Percentiles rank a stretch among this genome's conserved stretches.
Conservation (phyloP, 768 basidiomycete species). For the Mycena epipterygia region DNA sequence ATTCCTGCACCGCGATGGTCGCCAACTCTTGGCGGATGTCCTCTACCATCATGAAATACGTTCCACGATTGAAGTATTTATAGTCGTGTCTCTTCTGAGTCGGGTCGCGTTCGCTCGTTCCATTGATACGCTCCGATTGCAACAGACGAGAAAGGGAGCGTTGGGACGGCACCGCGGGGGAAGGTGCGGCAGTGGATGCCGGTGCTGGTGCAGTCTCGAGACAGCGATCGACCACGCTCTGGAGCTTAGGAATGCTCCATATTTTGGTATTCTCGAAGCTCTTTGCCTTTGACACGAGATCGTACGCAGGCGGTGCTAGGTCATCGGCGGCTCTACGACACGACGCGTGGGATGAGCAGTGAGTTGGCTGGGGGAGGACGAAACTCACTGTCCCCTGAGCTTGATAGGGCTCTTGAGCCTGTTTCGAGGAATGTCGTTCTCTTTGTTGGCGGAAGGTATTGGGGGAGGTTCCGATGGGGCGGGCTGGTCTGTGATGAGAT, state of each 20-base stretch:
- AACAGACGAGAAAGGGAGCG: slow-evolving; percentile 73
- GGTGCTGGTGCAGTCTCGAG: slow-evolving; percentile 51
- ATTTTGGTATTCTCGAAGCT: slow-evolving; percentile 82
- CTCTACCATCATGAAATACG: slow-evolving; percentile 91
- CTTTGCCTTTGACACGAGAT: slow-evolving; percentile 75
- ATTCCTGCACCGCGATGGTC: slow-evolving; percentile 89
- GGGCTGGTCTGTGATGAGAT: slow-evolving; percentile 82
- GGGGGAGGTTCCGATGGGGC: slow-evolving; percentile 48
- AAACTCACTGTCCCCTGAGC: slow-evolving; percentile 67
- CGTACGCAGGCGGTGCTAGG: slow-evolving; percentile 40
- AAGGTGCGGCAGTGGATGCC: slow-evolving; percentile 38
- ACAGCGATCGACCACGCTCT: slow-evolving; percentile 80
- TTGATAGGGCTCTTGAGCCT: slow-evolving; percentile 76
- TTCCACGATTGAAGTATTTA: slow-evolving; percentile 84
- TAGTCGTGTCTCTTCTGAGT: slow-evolving; percentile 90
- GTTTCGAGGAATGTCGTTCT: slow-evolving; percentile 61
- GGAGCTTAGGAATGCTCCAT: slow-evolving; percentile 82
- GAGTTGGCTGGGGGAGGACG: neutral
- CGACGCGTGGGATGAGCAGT: slow-evolving; percentile 30
- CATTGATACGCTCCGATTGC: slow-evolving; percentile 87
- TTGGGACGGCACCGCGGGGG: slow-evolving; percentile 47
- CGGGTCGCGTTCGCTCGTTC: slow-evolving; percentile 93
- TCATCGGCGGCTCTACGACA: slow-evolving; percentile 44
- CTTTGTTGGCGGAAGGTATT: slow-evolving; percentile 67
- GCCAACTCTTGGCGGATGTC: slow-evolving; percentile 88